Base-by-base conservation (phyloP, 2,329 filamentous ascomycete genomes). In the Monilinia fructigena region DNA sequence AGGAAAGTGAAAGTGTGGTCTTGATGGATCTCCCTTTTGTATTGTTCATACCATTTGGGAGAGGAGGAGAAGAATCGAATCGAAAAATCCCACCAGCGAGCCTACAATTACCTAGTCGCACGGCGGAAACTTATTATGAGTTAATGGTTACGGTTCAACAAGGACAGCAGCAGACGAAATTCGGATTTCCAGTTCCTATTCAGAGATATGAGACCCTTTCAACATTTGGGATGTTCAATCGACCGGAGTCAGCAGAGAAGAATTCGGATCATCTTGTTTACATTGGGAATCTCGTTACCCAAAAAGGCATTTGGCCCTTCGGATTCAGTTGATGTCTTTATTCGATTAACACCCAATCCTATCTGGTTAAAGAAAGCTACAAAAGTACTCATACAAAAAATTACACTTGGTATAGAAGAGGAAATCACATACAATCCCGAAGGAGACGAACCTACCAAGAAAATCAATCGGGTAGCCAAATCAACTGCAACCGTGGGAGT, bases 151-250 rank as follows among this genome's bases (percentile, higher is more conserved):
- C 90, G 62, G 90, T 99, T 28, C 94, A 98, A 76, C 94, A 98
- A 78, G 92, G 93, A 3, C 89, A 90, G 73, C 87, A 91, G 69
- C 92, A 97, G 79, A 92, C 91, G 79, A 96, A 96, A 79, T 95
- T 96, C 78, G 83, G 88, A 5, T 97, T 97, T 73, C 92, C 95
- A 1, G 90, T 98, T 50, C 94, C 94, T 1, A 86, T 99, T 72
- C 88, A 92, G 72, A 86, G 95, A 76, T 99, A 98, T 80, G 95
- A 99, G 78, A 99, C 94, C 1, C 82, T 99, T 59, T 97, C 93
- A 53, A 98, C 95, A 1, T 99, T 99, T 80, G 95, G 95, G 79
- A 98, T 98, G 95, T 99, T 98, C 82, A 98, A 98, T 79, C 89
- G 93, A 65, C 94, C 93, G 20, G 94, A 97, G 78, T 90, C 90